Evolutionary conservation across 2,329 filamentous ascomycete species (phyloP).

Genomic region (Phaeosphaeria sp.): DNA sequence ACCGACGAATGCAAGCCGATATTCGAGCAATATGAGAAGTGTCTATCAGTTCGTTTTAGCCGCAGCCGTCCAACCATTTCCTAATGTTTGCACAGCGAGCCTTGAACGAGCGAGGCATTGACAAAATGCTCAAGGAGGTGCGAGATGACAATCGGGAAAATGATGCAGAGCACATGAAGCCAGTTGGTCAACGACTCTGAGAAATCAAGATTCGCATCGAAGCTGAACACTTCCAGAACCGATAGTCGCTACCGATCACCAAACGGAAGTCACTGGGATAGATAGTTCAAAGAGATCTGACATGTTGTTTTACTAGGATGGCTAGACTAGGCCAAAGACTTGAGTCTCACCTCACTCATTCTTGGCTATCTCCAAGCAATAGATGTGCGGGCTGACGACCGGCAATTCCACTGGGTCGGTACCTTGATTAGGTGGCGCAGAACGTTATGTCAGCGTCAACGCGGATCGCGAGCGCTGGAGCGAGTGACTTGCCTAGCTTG

Average conservation of each 20-base stretch:
- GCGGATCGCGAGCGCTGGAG: background rate
- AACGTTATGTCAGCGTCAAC: background rate
- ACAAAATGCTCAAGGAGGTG: slow-evolving; percentile 90
- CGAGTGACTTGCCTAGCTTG: background rate
- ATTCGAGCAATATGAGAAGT: slow-evolving; percentile 88
- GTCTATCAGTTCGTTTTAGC: slow-evolving; percentile 72
- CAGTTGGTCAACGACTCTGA: slow-evolving; percentile 23
- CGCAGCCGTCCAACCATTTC: background rate
- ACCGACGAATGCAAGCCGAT: slow-evolving; percentile 85
- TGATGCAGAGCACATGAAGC: slow-evolving; percentile 70
- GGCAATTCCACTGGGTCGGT: background rate
- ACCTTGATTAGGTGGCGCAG: background rate
- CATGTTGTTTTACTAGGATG: too few relatives aligned
- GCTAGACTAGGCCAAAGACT: background rate
- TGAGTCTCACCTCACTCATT: background rate
- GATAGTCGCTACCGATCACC: background rate
- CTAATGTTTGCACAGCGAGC: slow-evolving; percentile 65
- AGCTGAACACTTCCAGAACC: background rate
- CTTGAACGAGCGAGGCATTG: slow-evolving; percentile 87
- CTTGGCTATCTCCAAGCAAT: background rate
- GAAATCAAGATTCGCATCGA: background rate
- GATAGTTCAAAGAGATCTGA: too few relatives aligned
- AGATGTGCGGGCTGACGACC: background rate
- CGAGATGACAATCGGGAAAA: slow-evolving; percentile 88
- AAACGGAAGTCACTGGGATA: too few relatives aligned